A percentile compares a stretch with the other conserved stretches of the same genome.
Conservation (phyloP, 768 basidiomycete species). For the Termitomyces eurrhizus region DNA sequence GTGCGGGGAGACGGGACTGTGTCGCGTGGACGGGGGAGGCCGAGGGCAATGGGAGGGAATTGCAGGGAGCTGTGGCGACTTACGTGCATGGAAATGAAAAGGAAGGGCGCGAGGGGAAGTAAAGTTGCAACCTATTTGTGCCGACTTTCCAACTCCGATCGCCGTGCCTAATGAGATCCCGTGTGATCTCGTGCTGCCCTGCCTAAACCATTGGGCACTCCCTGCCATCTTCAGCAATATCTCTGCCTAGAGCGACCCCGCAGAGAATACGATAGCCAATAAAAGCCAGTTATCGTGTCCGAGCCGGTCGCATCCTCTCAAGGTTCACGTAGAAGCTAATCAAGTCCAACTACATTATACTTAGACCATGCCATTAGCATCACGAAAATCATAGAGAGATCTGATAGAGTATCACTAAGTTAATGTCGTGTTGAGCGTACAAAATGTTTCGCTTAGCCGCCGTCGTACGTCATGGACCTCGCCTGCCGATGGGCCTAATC, state of each 20-base stretch:
- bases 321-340: conserved; percentile 56
- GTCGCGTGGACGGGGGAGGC: conserved; percentile 52
- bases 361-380: background rate
- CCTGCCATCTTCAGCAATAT: conserved; percentile 53
- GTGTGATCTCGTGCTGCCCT: no score
- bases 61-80: conserved; percentile 30
- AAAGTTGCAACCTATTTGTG: conserved; percentile 12
- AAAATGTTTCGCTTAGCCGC: no score
- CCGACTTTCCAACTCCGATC: conserved; percentile 19
- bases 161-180: conserved; percentile 30
- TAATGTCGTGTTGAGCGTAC: no score
- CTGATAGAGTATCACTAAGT: background rate
- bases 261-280: no score
- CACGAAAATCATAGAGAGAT: background rate
- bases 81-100: conserved; percentile 41
- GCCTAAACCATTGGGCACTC: conserved; percentile 10
- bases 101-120: conserved; percentile 17
- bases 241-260: conserved; percentile 29
- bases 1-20: conserved; percentile 60
- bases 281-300: no score
- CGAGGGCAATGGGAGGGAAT: conserved; percentile 42
- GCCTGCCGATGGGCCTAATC: no score
- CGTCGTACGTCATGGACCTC: no score
- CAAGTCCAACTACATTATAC: background rate
- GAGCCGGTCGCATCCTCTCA: conserved; percentile 41